Evolutionary conservation across 202 grass and related monocot genomes (phyloP), one percentile per base, ranked within the genome.

Genomic region (Eragrostis tef): DNA sequence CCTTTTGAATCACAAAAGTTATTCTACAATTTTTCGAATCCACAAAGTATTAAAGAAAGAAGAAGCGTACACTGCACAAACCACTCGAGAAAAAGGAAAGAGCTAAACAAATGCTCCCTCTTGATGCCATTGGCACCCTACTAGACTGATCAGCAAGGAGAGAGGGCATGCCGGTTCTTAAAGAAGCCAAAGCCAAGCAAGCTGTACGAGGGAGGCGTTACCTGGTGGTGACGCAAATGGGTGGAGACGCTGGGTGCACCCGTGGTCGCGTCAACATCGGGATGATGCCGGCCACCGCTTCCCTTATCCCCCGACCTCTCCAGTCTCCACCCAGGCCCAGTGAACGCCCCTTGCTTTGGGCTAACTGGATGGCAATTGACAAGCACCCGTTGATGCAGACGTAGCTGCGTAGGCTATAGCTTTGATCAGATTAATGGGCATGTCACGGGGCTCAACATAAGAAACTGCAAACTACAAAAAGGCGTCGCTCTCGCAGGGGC

Each of bases 221-320:
- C 60, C 76, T 57, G 72, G 71, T 25, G 70, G 51, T 53, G 11
- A 24, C 54, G n/a, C 54, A 6, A 60, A 19, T 53, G 72, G 29
- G n/a, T 44, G 13, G 20, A 39, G 45, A 41, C 22, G 74, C 47
- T 17, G 49, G 48, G 29, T 69, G 62, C 29, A 64, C 48, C 20
- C 36, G 75, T 51, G 69, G 25, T 77, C 39, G 70, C 42, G 83
- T 89, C 83, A 73, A 73, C 83, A 9, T 86, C 78, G 36, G 78
- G 36, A 11, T 73, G 22, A 8, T 13, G 82, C 50, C 70, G 46
- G 67, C 82, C 64, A 67, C 62, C 43, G 56, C 73, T 29, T 17
- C 22, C 19, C 24, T 64, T 68, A 22, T 41, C 9, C 24, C 31
- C 16, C 0, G 17, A 24, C 58, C 64, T 10, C 53, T 39, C 34